Percentiles rank a stretch among this genome's conserved stretches.
Evolutionary conservation across 495 filamentous ascomycete species (phyloP).

Genomic region (Talaromyces adpressus): DNA sequence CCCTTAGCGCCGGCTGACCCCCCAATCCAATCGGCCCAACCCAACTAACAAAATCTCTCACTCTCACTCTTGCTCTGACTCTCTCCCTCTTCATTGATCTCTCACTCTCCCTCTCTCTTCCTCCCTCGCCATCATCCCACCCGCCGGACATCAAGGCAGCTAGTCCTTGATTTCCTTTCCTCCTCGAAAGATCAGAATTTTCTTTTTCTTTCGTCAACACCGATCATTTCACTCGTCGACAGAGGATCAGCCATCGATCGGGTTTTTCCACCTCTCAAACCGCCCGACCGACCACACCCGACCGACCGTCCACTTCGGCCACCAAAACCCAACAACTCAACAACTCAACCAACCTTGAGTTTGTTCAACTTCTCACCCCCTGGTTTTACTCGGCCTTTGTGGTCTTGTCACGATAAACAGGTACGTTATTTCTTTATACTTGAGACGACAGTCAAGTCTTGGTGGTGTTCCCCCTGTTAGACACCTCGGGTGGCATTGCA

Average conservation of each 20-base stretch:
- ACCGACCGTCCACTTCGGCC: not conserved
- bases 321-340: not conserved
- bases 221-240: not conserved
- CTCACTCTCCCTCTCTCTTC: constrained; percentile 12
- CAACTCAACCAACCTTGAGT: not conserved
- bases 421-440: not conserved
- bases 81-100: constrained; percentile 4
- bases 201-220: not conserved
- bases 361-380: not conserved
- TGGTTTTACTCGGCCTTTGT: not conserved
- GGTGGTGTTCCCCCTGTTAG: not conserved
- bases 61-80: constrained; percentile 21
- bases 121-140: constrained; percentile 14
- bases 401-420: not conserved
- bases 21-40: not conserved
- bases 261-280: not conserved
- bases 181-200: not conserved
- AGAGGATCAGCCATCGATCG: not conserved
- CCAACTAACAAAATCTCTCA: constrained; percentile 3
- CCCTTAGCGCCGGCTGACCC: constrained; percentile 2
- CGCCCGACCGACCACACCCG: not conserved
- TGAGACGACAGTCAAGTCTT: not conserved
- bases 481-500: not conserved
- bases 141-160: constrained; percentile 28
- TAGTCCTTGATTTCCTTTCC: constrained; percentile 26